Percentiles rank a stretch among this genome's conserved stretches.
Conservation (phyloP, 768 basidiomycete species). For the Leccinum olivaceopallidum region DNA sequence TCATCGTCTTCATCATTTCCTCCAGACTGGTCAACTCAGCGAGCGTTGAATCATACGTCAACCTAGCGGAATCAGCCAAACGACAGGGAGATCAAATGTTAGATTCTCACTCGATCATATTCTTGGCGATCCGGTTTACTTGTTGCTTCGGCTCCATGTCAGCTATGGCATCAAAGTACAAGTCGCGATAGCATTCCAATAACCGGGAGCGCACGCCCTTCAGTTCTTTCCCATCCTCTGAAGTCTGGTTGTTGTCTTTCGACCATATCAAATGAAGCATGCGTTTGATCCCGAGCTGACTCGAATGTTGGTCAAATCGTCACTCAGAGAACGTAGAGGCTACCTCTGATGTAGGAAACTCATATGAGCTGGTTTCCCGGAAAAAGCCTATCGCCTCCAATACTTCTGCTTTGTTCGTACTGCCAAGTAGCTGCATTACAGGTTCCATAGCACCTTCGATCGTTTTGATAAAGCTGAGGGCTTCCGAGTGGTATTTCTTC, state of each 20-base stretch:
- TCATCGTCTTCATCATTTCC: constrained; percentile 96
- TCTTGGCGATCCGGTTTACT: constrained; percentile 90
- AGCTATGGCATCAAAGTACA: constrained; percentile 86
- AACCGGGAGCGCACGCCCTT: constrained; percentile 87
- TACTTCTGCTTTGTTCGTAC: constrained; percentile 82
- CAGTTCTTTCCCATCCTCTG: constrained; percentile 74
- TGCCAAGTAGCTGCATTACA: constrained; percentile 78
- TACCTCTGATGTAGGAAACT: constrained; percentile 77
- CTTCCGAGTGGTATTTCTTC: constrained; percentile 88
- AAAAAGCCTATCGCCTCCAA: constrained; percentile 91
- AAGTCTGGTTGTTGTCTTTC: constrained; percentile 86
- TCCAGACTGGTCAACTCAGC: constrained; percentile 96
- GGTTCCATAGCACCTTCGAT: constrained; percentile 69
- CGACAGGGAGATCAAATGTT: not conserved
- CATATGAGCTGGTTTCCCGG: constrained; percentile 76
- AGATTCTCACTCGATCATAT: constrained; percentile 86
- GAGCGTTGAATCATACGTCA: constrained; percentile 88
- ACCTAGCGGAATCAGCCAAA: constrained; percentile 42
- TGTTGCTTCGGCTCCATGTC: constrained; percentile 81
- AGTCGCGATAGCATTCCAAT: constrained; percentile 80
- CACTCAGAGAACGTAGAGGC: constrained; percentile 6
- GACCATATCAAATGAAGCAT: constrained; percentile 98
- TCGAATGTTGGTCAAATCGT: constrained; percentile 3
- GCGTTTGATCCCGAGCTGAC: constrained; percentile 83
- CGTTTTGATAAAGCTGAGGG: constrained; percentile 75